Evolutionary conservation across 2,329 filamentous ascomycete species (phyloP).

Genomic region (Aspergillus amoenus): DNA sequence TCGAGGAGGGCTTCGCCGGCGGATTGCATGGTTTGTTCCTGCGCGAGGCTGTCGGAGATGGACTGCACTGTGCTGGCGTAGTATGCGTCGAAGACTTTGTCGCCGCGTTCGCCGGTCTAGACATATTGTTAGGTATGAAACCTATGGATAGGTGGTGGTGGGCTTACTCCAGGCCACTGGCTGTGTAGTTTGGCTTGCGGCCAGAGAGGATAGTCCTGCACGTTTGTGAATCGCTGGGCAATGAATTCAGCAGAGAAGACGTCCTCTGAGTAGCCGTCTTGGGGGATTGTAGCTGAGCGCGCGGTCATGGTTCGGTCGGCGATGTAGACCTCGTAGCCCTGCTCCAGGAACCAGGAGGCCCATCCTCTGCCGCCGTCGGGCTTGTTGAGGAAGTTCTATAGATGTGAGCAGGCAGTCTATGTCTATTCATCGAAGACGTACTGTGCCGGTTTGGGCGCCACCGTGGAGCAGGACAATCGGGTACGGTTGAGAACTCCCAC

Average conservation of each 20-base stretch:
- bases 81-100: slow-evolving; percentile 29
- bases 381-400: slow-evolving; percentile 48
- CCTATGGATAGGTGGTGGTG: no score
- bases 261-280: slow-evolving; percentile 20
- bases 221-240: slow-evolving; percentile 33
- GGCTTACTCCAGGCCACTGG: slow-evolving; percentile 37
- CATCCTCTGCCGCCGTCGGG: slow-evolving; percentile 50
- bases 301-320: slow-evolving; percentile 42
- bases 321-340: slow-evolving; percentile 50
- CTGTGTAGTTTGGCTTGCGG: slow-evolving; percentile 40
- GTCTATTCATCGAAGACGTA: slow-evolving; percentile 6
- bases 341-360: slow-evolving; percentile 47
- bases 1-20: slow-evolving; percentile 25
- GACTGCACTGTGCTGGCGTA: slow-evolving; percentile 23
- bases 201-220: slow-evolving; percentile 29
- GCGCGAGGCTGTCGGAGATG: slow-evolving; percentile 14
- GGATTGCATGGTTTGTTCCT: slow-evolving; percentile 17
- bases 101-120: slow-evolving; percentile 28
- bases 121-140: no score
- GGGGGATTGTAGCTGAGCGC: slow-evolving; percentile 27
- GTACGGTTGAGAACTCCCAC: slow-evolving; percentile 19
- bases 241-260: slow-evolving; percentile 24
- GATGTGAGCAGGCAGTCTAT: neutral
- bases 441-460: slow-evolving; percentile 32
- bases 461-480: slow-evolving; percentile 36